Base-by-base conservation (phyloP, 164 flowering plant genomes). In the Vitis cinerea region DNA sequence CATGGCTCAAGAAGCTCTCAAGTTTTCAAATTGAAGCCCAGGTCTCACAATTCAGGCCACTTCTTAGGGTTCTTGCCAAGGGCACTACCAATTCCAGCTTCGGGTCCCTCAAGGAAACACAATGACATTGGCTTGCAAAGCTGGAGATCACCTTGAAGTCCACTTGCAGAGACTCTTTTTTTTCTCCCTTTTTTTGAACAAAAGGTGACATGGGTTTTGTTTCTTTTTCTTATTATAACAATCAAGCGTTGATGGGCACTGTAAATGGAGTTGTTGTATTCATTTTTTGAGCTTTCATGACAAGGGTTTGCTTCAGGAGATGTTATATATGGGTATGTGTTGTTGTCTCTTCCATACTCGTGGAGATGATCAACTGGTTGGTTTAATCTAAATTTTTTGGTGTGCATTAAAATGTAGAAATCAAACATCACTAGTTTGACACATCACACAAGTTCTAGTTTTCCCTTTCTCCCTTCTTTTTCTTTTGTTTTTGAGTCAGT, bases 71-170 rank as follows among this genome's bases (percentile, higher is more conserved):
- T 77, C 81, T 73, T 91, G 82, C 94, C 97, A 0, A 87, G 79
- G 74, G 80, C 82, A 16, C 64, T 74, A 13, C 87, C 88, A 3
- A 75, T 85, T 31, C 92, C 91, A 1, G 73, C 80, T 63, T 91
- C 97, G 1, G 92, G 86, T 58, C 97, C 97, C 49, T 91, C 97
- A 11, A 86, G 86, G 71, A 84, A 84, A 71, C 97, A 91, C 83
- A 89, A 91, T 58, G 82, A 76, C 61, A 74, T 91, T 59, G 97
- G 93, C 50, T 71, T 87, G 56, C 79, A 80, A 62, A 82, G 69
- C 68, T 73, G 80, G 81, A 77, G 73, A 65, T 74, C 81, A 14
- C 84, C 89, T 48, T 83, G 80, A 82, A 65, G 23, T 57, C 19
- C 30, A 59, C 50, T 56, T 37, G 44, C 12, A 51, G 59, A 27